A percentile compares a stretch with the other conserved stretches of the same genome.
phyloP scores from a whole-genome alignment of 2,329 filamentous ascomycete genomes.

The Beauveria bassiana region DNA sequence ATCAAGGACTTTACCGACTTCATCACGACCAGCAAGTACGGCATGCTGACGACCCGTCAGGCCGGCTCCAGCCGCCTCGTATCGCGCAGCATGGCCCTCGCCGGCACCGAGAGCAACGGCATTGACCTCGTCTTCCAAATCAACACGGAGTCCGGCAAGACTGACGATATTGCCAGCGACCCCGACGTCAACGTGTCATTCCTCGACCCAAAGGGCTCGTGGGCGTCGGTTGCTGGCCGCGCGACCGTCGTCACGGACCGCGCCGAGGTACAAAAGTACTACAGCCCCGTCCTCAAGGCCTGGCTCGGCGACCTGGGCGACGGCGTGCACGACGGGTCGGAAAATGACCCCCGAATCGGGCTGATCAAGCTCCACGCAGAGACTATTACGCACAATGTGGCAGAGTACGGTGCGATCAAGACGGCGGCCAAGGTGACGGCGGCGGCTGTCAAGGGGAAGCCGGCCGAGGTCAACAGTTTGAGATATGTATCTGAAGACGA shows the following conservation, averaged over 20 bases:
- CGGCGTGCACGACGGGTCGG: conserved; percentile 73
- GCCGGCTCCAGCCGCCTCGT: conserved; percentile 57
- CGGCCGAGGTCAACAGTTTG: conserved; percentile 66
- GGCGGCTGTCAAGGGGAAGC: conserved; percentile 63
- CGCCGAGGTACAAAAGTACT: conserved; percentile 63
- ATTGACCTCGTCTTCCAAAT: conserved; percentile 85
- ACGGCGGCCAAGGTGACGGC: conserved; percentile 65
- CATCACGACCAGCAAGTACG: conserved; percentile 67
- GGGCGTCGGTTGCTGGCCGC: conserved; percentile 77
- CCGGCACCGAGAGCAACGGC: conserved; percentile 68
- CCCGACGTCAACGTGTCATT: conserved; percentile 57
- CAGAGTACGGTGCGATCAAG: conserved; percentile 54
- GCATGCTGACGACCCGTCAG: conserved; percentile 79
- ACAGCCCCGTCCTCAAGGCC: conserved; percentile 64
- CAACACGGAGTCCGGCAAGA: conserved; percentile 81
- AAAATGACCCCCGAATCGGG: conserved; percentile 73
- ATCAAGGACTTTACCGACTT: conserved; percentile 66
- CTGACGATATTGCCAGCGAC: conserved; percentile 12
- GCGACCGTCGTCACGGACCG: conserved; percentile 64
- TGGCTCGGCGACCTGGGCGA: conserved; percentile 85
- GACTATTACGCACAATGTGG: conserved; percentile 65
- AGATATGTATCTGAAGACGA: conserved; percentile 64
- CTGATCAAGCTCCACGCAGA: conserved; percentile 69
- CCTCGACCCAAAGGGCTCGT: conserved; percentile 67
- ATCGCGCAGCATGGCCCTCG: conserved; percentile 80